Conservation (phyloP, 2,329 filamentous ascomycete genomes). For the Emydomyces testavorans region DNA sequence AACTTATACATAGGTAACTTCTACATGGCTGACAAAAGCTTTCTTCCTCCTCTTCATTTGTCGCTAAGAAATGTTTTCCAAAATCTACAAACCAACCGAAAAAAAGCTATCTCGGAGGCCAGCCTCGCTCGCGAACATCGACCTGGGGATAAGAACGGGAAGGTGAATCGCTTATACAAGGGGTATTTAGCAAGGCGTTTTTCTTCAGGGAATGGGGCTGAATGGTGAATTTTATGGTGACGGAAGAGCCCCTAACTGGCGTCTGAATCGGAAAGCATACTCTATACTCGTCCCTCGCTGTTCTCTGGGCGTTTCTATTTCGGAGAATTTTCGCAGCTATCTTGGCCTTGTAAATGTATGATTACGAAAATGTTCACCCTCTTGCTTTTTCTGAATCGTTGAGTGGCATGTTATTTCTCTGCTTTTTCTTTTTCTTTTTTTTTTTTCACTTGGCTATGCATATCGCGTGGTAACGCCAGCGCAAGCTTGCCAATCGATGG, state of each 20-base stretch:
- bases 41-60: not conserved
- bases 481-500: no score
- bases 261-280: slow-evolving; percentile 3
- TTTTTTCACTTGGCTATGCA: no score
- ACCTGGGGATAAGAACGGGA: not conserved
- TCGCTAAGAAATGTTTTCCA: not conserved
- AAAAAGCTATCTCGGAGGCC: no score
- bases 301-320: not conserved
- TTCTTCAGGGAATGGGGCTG: not conserved
- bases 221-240: not conserved
- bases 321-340: not conserved
- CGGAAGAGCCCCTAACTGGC: not conserved
- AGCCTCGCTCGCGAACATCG: not conserved
- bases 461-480: no score
- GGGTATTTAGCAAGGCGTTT: slow-evolving; percentile 3
- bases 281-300: not conserved
- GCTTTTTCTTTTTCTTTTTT: no score
- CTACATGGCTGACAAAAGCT: not conserved
- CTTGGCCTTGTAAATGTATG: not conserved
- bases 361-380: not conserved
- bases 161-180: not conserved
- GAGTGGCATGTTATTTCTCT: no score
- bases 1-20: not conserved
- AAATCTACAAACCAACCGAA: no score
- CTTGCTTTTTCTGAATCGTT: not conserved